These are phyloP conservation scores for Eleusine indica DNA, from an alignment of 176 grass and related monocot genomes.

Conservation along the genomic window DNA sequence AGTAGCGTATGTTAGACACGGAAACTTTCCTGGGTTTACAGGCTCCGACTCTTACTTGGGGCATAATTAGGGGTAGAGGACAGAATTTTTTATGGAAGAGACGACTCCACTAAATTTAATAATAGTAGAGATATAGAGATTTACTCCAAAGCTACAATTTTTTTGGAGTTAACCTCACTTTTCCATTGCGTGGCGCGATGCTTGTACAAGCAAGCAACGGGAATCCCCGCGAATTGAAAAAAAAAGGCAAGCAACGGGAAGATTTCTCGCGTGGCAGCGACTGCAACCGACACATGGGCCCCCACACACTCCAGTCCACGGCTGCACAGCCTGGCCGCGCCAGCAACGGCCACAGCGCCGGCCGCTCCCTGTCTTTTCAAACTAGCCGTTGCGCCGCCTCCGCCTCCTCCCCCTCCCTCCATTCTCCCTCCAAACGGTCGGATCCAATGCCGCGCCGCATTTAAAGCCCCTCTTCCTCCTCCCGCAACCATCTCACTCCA, in stretches of 20 bases:
- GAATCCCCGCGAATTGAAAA: too few species aligned
- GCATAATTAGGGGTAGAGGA: too few species aligned
- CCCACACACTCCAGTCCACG: background rate
- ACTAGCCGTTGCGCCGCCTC: constrained; percentile 66
- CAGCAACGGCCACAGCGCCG: constrained; percentile 36
- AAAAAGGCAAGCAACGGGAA: background rate
- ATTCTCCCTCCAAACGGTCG: constrained; percentile 72
- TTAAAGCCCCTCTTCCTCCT: constrained; percentile 38
- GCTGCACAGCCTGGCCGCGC: background rate
- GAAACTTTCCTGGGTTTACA: too few species aligned
- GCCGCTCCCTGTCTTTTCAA: constrained; percentile 24
- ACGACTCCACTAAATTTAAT: too few species aligned
- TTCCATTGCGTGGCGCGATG: too few species aligned
- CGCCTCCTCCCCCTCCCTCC: constrained; percentile 33
- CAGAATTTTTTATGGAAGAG: too few species aligned
- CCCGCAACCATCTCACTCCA: background rate
- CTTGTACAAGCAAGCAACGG: too few species aligned
- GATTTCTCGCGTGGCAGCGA: background rate
- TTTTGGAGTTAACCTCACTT: too few species aligned
- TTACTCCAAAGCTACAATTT: too few species aligned
- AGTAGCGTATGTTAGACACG: too few species aligned
- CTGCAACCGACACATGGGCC: constrained; percentile 6
- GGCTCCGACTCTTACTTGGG: too few species aligned
- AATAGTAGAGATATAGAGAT: too few species aligned
- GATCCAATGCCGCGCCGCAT: constrained; percentile 35